phyloP scores from a whole-genome alignment of 2,329 filamentous ascomycete species.

The Alternaria tenuissima region DNA sequence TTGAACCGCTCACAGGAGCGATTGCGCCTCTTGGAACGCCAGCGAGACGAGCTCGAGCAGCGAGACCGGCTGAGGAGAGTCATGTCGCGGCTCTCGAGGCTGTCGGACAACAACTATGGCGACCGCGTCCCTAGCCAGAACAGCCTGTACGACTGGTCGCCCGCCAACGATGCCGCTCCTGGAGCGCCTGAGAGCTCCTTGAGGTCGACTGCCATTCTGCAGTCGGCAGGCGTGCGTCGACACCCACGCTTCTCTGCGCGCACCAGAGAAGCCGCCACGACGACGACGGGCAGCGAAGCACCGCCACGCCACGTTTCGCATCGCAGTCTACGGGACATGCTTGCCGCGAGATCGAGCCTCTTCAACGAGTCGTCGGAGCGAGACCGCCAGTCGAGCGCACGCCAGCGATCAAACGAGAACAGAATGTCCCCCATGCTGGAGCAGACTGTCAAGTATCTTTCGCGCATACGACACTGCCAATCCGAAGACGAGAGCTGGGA shows the following conservation, averaged over 20 bases:
- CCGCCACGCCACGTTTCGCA: constrained; percentile 22
- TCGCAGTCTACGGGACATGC: constrained; percentile 36
- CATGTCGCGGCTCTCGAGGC: constrained; percentile 56
- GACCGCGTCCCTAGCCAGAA: constrained; percentile 63
- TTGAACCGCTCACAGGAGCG: constrained; percentile 29
- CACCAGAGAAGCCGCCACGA: constrained; percentile 38
- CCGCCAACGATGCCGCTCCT: constrained; percentile 48
- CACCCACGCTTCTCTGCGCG: constrained; percentile 52
- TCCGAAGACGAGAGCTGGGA: constrained; percentile 64
- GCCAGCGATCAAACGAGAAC: constrained; percentile 24
- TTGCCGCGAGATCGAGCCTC: constrained; percentile 33
- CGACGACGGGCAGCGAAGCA: constrained; percentile 46
- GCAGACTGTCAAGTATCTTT: constrained; percentile 68
- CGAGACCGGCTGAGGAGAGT: constrained; percentile 54
- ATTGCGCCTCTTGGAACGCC: constrained; percentile 43
- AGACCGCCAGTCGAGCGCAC: constrained; percentile 7
- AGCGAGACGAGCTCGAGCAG: constrained; percentile 51
- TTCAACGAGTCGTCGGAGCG: constrained; percentile 10
- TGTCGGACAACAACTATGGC: constrained; percentile 58
- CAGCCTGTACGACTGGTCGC: constrained; percentile 68
- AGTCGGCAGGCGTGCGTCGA: constrained; percentile 46
- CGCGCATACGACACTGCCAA: constrained; percentile 63
- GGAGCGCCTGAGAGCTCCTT: constrained; percentile 45
- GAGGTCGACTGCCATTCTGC: constrained; percentile 52
- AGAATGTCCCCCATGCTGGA: constrained; percentile 57